These are phyloP conservation scores for Aspergillus sp. DNA, from an alignment of 2,329 filamentous ascomycete species.

Conservation along the genomic window DNA sequence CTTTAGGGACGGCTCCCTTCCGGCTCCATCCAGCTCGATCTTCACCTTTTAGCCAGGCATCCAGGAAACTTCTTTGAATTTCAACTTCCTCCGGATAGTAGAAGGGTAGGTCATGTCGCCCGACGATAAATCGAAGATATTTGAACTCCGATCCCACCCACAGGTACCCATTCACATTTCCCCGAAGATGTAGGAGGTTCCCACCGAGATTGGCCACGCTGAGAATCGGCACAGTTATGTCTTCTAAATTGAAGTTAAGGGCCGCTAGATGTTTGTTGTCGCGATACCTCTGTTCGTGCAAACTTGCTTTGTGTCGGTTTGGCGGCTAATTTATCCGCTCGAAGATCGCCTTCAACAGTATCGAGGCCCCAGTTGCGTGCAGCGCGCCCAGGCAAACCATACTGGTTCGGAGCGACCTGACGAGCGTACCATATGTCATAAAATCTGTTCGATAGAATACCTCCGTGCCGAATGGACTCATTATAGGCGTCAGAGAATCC, in stretches of 20 bases:
- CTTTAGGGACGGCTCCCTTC: conserved; percentile 61
- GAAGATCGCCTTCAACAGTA: conserved; percentile 46
- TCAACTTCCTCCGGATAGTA: conserved; percentile 73
- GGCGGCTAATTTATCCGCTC: conserved; percentile 36
- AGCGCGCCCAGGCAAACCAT: conserved; percentile 59
- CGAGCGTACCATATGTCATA: conserved; percentile 70
- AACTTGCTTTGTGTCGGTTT: conserved; percentile 45
- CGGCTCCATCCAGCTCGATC: conserved; percentile 54
- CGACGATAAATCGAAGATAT: conserved; percentile 70
- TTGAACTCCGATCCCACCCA: conserved; percentile 69
- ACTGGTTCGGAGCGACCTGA: conserved; percentile 70
- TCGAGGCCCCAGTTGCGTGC: conserved; percentile 58
- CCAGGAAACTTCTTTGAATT: conserved; percentile 68
- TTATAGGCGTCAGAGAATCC: conserved; percentile 61
- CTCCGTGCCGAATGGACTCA: conserved; percentile 64
- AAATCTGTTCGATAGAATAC: conserved; percentile 63
- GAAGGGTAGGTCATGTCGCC: conserved; percentile 73
- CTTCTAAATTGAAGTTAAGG: conserved; percentile 66
- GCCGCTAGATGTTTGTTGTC: conserved; percentile 68
- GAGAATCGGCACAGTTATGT: conserved; percentile 66
- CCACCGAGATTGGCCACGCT: conserved; percentile 74
- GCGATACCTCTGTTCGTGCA: conserved; percentile 59
- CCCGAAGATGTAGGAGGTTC: conserved; percentile 69
- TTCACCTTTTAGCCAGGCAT: conserved; percentile 71
- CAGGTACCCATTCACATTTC: conserved; percentile 68